phyloP scores from a whole-genome alignment of 2,329 filamentous ascomycete genomes.

The Triangularia setosa region DNA sequence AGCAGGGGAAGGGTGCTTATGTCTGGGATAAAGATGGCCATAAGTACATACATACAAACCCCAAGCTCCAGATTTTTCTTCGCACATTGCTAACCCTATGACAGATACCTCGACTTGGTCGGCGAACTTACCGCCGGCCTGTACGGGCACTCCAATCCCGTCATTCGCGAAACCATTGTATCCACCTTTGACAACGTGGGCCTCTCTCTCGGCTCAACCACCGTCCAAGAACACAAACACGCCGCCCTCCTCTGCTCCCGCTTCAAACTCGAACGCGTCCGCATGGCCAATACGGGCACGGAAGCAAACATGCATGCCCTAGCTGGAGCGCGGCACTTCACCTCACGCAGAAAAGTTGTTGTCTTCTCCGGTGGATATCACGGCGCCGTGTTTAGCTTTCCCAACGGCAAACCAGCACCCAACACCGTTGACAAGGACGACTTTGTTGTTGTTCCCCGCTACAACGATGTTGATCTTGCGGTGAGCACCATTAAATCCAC shows the following conservation, averaged over 20 bases:
- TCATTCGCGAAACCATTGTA: constrained; percentile 47
- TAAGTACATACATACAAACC: constrained; percentile 22
- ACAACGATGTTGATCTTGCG: constrained; percentile 54
- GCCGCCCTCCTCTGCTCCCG: constrained; percentile 50
- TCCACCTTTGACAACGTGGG: constrained; percentile 44
- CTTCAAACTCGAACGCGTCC: constrained; percentile 52
- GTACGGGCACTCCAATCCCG: constrained; percentile 60
- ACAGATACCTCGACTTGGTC: constrained; percentile 55
- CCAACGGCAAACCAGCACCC: constrained; percentile 31
- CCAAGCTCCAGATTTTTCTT: not conserved
- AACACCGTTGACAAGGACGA: constrained; percentile 50
- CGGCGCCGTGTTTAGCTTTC: constrained; percentile 42
- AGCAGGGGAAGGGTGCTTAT: constrained; percentile 26
- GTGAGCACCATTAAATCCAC: constrained; percentile 37
- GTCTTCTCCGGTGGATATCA: constrained; percentile 52
- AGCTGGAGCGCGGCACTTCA: constrained; percentile 47
- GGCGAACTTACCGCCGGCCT: constrained; percentile 63
- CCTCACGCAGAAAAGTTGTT: constrained; percentile 42
- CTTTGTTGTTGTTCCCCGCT: constrained; percentile 54
- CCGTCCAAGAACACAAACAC: constrained; percentile 46
- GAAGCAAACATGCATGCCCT: constrained; percentile 61
- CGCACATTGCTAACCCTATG: not conserved
- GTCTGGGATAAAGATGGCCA: constrained; percentile 33
- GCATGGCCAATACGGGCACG: constrained; percentile 64
- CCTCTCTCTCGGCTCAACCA: constrained; percentile 53